Conservation (phyloP, 129 eudicot species). For the Centaurea solstitialis region DNA sequence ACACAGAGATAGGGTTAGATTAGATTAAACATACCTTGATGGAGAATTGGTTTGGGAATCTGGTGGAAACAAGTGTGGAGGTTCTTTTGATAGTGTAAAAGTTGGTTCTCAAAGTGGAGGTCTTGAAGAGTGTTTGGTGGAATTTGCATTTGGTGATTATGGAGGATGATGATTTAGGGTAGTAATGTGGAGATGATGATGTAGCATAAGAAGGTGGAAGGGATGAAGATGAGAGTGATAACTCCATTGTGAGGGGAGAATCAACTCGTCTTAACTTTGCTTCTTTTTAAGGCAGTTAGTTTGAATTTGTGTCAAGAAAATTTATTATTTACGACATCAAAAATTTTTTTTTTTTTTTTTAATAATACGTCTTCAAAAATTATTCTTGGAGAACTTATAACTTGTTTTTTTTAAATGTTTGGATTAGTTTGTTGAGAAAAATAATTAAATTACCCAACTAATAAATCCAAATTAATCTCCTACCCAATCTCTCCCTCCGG, state of each 20-base stretch:
- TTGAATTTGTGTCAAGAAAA: background rate
- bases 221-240: conserved; percentile 48
- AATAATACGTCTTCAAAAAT: too few species aligned
- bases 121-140: conserved; percentile 4
- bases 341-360: too few species aligned
- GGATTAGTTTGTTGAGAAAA: too few species aligned
- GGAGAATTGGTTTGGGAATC: conserved; percentile 24
- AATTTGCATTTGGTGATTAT: conserved; percentile 6
- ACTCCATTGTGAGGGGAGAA: conserved; percentile 54
- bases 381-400: too few species aligned
- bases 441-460: too few species aligned
- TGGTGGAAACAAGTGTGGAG: conserved; percentile 14
- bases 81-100: conserved; percentile 11
- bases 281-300: background rate
- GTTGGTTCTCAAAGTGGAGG: conserved; percentile 24
- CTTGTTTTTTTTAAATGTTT: too few species aligned
- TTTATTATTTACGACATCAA: background rate
- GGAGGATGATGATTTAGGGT: conserved; percentile 12
- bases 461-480: too few species aligned
- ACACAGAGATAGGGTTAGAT: background rate
- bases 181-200: conserved; percentile 29
- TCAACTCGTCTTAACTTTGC: background rate
- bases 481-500: too few species aligned
- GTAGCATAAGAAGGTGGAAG: conserved; percentile 19
- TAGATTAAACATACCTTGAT: conserved; percentile 40